Evolutionary conservation across 2,329 filamentous ascomycete genomes (phyloP), one percentile per base, ranked within the genome.

Genomic region (Hypoxylon sp.): DNA sequence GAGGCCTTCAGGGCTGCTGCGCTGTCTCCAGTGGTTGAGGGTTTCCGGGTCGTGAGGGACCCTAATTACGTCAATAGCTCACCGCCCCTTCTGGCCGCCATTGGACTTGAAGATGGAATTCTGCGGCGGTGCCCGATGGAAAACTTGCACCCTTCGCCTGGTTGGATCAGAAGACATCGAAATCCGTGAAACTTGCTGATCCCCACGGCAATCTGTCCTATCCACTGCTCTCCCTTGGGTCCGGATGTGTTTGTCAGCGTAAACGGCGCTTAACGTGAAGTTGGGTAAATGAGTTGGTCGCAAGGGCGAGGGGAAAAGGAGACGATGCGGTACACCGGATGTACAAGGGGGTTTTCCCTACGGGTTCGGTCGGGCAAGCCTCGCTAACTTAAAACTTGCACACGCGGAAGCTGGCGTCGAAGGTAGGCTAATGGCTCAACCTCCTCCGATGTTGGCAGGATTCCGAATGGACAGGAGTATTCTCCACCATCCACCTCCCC

Each of bases 381-480:
- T 58, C 36, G 47, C 46, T 51, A 50, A 51, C 16, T 15, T 48
- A 30, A 32, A 20, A 43, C 48, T 36, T 40, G 43, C 41, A 47
- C 48, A 31, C 48, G 31, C 35, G 46, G 47, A 61, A 56, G 51
- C 51, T 54, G 50, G 51, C 32, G 36, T 40, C n/a, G n/a, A n/a
- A n/a, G 32, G 27, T 23, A 36, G 21, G 20, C 50, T 44, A 51
- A 45, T 38, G 53, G 38, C 51, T 56, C 56, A 59, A 52, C 57
- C 48, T 59, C 46, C 37, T 57, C 48, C 51, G 56, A 48, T 32
- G 20, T 49, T 55, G 59, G 56, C 52, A 62, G 57, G 56, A 29
- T 62, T 54, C 59, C 59, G 59, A 60, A 54, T 62, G 59, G 59
- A 57, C 40, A 25, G 37, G 27, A 50, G 41, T 45, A 9, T 48